Percentiles rank a stretch among this genome's conserved stretches.
These are phyloP conservation scores for Graphilbum sp. DNA, from an alignment of 2,329 filamentous ascomycete species.

Conservation along the genomic window DNA sequence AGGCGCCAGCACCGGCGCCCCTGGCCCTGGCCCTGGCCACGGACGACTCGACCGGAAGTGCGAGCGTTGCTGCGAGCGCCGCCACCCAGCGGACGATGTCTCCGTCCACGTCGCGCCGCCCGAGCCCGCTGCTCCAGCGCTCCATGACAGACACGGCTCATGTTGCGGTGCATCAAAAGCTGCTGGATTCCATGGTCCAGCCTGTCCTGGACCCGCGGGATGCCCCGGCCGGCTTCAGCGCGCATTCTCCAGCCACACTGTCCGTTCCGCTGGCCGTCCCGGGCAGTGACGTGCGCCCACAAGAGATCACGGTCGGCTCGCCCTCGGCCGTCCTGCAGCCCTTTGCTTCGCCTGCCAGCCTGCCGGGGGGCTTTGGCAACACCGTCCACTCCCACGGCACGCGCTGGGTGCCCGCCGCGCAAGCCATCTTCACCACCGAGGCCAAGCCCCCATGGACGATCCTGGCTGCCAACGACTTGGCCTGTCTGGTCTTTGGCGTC, in stretches of 20 bases:
- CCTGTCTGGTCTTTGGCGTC: constrained; percentile 96
- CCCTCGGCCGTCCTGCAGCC: constrained; percentile 13
- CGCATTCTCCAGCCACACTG: background rate
- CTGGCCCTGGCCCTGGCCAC: too few species aligned
- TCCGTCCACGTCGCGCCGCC: constrained; percentile 41
- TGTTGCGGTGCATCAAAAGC: constrained; percentile 60
- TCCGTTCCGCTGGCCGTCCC: background rate
- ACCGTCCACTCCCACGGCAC: constrained; percentile 76
- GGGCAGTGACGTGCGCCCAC: background rate
- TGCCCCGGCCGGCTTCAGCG: background rate
- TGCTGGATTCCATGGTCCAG: constrained; percentile 70
- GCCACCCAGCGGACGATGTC: constrained; percentile 33
- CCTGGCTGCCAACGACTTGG: constrained; percentile 86
- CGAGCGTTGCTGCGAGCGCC: too few species aligned
- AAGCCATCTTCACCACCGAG: constrained; percentile 97
- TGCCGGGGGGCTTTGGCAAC: constrained; percentile 33
- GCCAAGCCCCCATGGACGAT: constrained; percentile 86
- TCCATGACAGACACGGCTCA: constrained; percentile 74
- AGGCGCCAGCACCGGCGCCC: too few species aligned
- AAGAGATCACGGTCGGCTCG: background rate
- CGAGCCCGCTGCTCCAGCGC: constrained; percentile 50
- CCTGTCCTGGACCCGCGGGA: constrained; percentile 44
- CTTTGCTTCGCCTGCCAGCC: constrained; percentile 22
- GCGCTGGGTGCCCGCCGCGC: constrained; percentile 77
- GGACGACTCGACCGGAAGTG: too few species aligned